These are phyloP conservation scores for Lepidium didymum DNA, from an alignment of 345 rosid genomes.

Conservation along the genomic window DNA sequence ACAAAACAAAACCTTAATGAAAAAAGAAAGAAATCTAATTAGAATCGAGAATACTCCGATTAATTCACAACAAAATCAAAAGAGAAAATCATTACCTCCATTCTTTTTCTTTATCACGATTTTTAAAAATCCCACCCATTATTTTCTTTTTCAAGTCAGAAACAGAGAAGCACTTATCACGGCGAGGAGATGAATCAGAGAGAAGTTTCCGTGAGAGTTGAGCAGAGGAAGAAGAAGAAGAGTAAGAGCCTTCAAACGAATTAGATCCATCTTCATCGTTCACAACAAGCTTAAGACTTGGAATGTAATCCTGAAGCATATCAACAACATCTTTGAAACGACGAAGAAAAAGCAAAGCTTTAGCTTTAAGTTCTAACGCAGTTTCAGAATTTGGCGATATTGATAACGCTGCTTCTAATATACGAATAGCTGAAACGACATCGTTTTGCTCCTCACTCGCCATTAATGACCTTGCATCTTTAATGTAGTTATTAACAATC, in stretches of 20 bases:
- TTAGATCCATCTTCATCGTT: slow-evolving; percentile 48
- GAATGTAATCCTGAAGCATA: slow-evolving; percentile 79
- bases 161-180: slow-evolving; percentile 63
- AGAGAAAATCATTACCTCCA: slow-evolving; percentile 59
- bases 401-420: slow-evolving; percentile 62
- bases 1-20: too few species aligned
- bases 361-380: slow-evolving; percentile 78
- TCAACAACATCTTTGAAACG: slow-evolving; percentile 71
- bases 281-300: slow-evolving; percentile 49
- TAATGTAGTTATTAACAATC: slow-evolving; percentile 59
- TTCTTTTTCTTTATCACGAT: slow-evolving; percentile 61
- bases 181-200: slow-evolving; percentile 24
- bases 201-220: slow-evolving; percentile 40
- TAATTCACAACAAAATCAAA: too few species aligned
- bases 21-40: too few species aligned
- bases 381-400: slow-evolving; percentile 61
- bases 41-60: too few species aligned
- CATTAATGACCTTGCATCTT: slow-evolving; percentile 56
- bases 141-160: slow-evolving; percentile 82
- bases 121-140: slow-evolving; percentile 64
- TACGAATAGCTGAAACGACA: slow-evolving; percentile 47
- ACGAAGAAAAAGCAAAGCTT: slow-evolving; percentile 55
- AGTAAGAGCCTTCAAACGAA: slow-evolving; percentile 37
- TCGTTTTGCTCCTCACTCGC: slow-evolving; percentile 50
- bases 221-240: slow-evolving; percentile 8